Evolutionary conservation across 169 alveolate species (phyloP), one percentile per base, ranked within the genome.

Genomic region (Eimeria sp.): DNA sequence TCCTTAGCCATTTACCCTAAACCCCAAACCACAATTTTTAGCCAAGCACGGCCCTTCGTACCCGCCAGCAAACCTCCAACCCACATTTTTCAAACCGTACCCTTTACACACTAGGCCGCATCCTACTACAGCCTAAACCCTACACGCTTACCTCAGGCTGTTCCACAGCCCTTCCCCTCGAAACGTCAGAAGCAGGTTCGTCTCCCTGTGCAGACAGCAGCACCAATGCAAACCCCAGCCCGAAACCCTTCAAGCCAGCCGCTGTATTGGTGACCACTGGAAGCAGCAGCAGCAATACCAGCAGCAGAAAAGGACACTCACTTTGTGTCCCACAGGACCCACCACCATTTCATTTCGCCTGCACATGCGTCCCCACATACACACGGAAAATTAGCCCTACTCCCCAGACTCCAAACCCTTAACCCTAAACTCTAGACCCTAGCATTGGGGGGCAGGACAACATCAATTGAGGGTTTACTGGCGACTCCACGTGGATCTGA

Each of bases 301-400:
- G 47, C 89, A 43, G 22, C 70, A 47, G 43, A 22, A 25, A 45
- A 78, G 54, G 43, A 78, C 22, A 45, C 89, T 78, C 49, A 78
- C 89, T 78, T 78, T n/a, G 65, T 49, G 45, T 78, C 89, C 89
- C 89, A 78, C 65, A 78, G 30, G 65, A 78, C 63, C 89, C 89
- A 78, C 65, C 89, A 78, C 89, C 89, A 78, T 40, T 78, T 78
- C 89, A 78, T 78, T 78, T 78, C 89, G 43, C 63, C 89, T 78
- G 89, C 61, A 49, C 2, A 30, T 6, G 54, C 83, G 3, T 27
- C 57, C 49, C 14, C 83, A 73, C 57, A 54, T 49, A 18, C 65
- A 22, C 89, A 5, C 25, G 30, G 1, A 34, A 13, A 3, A 18
- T 78, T 11, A 20, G 18, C 6, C 16, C 40, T 20, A 43, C 40